These are phyloP conservation scores for Terfezia claveryi DNA, from an alignment of 495 filamentous ascomycete species.

Conservation along the genomic window DNA sequence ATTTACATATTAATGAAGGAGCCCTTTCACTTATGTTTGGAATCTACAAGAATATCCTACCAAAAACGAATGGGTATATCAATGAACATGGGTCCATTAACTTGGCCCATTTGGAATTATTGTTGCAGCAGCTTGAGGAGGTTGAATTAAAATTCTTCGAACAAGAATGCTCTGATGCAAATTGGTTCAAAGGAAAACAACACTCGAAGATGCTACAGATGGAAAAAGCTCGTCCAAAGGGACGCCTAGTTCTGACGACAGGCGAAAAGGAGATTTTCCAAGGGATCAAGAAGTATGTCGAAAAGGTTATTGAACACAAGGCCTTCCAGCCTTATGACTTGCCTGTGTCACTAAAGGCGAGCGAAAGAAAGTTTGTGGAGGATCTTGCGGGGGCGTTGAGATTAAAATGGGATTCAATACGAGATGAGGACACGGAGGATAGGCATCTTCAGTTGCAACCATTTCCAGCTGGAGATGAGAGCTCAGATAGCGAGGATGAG, in stretches of 20 bases:
- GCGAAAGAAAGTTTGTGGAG: conserved; percentile 79
- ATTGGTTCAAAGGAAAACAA: conserved; percentile 77
- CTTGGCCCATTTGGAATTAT: conserved; percentile 47
- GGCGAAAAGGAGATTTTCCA: conserved; percentile 63
- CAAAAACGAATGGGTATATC: conserved; percentile 80
- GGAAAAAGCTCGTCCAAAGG: conserved; percentile 35
- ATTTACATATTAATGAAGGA: conserved; percentile 95
- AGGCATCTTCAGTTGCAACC: conserved; percentile 58
- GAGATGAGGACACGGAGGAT: conserved; percentile 54
- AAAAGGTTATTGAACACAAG: conserved; percentile 11
- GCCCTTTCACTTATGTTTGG: conserved; percentile 91
- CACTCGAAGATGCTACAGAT: conserved; percentile 38
- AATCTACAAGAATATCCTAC: conserved; percentile 78
- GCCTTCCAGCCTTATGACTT: conserved; percentile 39
- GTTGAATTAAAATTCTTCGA: conserved; percentile 87
- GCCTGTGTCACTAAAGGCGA: conserved; percentile 49
- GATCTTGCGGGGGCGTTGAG: conserved; percentile 64
- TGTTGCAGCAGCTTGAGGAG: conserved; percentile 62
- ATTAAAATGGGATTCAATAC: conserved; percentile 52
- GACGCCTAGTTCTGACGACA: conserved; percentile 52
- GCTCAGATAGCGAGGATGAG: conserved; percentile 55
- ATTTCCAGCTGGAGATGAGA: conserved; percentile 35
- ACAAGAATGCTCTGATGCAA: conserved; percentile 61
- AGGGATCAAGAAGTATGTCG: conserved; percentile 44
- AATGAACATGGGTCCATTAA: conserved; percentile 89